Conservation (phyloP, 78 protist genomes). For the Pigoraptor vietnamica region DNA sequence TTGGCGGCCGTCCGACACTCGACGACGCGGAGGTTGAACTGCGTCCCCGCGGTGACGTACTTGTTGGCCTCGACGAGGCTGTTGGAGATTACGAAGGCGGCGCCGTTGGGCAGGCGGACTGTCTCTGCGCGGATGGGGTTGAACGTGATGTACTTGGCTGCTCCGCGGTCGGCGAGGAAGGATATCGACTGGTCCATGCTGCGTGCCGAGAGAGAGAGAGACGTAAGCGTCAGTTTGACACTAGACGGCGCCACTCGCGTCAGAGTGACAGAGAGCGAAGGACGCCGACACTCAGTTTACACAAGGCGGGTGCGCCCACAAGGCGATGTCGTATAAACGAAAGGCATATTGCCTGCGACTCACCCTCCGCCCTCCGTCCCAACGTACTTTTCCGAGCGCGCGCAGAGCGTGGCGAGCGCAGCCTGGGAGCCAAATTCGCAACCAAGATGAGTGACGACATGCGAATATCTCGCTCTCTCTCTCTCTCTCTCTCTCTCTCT, state of each 20-base stretch:
- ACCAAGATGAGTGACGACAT: background rate
- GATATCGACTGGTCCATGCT: slow-evolving; percentile 29
- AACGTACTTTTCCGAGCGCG: background rate
- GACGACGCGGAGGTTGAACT: slow-evolving; percentile 3
- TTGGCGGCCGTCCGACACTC: slow-evolving; percentile 7
- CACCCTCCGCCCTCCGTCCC: slow-evolving; percentile 28
- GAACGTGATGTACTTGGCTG: background rate
- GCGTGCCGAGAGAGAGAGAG: background rate
- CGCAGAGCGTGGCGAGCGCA: background rate
- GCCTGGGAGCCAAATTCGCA: background rate
- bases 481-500: too few relatives aligned
- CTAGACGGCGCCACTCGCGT: too few relatives aligned
- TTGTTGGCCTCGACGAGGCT: background rate
- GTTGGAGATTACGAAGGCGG: background rate
- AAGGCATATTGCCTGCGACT: background rate
- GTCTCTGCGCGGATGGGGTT: background rate
- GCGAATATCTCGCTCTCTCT: background rate
- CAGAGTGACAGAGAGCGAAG: too few relatives aligned
- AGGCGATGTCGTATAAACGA: background rate
- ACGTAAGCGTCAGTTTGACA: too few relatives aligned
- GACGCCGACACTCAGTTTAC: too few relatives aligned
- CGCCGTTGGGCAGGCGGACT: background rate
- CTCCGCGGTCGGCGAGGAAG: background rate
- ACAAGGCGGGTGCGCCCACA: too few relatives aligned
- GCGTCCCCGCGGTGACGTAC: background rate